phyloP scores from a whole-genome alignment of 1,139 yeast genomes.

The Zygoascus hellenicus region DNA sequence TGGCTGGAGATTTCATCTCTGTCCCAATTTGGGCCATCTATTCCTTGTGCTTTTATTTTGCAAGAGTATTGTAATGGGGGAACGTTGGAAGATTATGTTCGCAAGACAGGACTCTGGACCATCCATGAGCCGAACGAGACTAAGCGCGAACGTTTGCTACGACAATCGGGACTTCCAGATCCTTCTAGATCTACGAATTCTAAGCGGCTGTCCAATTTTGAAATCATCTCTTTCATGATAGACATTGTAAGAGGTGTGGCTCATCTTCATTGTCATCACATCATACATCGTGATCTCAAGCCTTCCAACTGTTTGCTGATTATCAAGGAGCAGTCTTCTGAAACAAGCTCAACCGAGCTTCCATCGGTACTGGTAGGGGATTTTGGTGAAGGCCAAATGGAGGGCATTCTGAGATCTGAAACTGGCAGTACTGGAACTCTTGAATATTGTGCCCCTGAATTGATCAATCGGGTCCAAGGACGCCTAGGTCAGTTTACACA shows the following conservation, averaged over 20 bases:
- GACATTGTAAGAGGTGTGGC: constrained; percentile 67
- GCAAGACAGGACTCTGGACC: constrained; percentile 18
- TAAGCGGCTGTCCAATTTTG: constrained; percentile 33
- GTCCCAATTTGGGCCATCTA: constrained; percentile 50
- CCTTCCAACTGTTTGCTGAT: constrained; percentile 74
- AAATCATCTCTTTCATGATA: constrained; percentile 57
- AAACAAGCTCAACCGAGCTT: constrained; percentile 27
- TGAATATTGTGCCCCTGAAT: constrained; percentile 83
- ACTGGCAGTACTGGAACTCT: constrained; percentile 83
- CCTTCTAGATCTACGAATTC: background rate
- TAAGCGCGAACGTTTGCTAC: constrained; percentile 16
- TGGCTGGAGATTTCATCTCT: constrained; percentile 77
- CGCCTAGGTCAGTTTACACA: constrained; percentile 51
- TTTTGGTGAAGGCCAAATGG: constrained; percentile 82
- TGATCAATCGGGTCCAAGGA: constrained; percentile 38
- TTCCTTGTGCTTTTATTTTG: constrained; percentile 78
- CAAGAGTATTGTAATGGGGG: constrained; percentile 91
- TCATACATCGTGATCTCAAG: constrained; percentile 79
- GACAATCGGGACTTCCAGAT: constrained; percentile 11
- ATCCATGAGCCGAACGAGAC: constrained; percentile 6
- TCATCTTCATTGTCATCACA: constrained; percentile 66
- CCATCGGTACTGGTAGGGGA: constrained; percentile 79
- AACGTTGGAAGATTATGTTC: constrained; percentile 60
- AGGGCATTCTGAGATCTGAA: constrained; percentile 50
- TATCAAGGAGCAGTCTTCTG: background rate